These are phyloP conservation scores for Calvatia gigantea DNA, from an alignment of 768 basidiomycete species.

Conservation along the genomic window DNA sequence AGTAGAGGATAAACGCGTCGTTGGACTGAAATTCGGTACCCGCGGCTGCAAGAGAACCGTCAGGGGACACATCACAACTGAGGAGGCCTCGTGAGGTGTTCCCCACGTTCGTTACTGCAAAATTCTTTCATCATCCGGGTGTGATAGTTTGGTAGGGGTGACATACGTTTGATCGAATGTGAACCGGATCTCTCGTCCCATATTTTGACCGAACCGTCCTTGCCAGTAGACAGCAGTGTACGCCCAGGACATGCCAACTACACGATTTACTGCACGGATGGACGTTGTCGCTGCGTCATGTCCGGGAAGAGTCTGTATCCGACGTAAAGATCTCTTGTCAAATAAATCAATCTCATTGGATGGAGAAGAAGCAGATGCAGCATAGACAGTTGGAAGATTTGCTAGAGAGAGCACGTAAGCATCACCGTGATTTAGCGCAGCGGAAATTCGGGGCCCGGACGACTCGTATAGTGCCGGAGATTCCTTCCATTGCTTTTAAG, in stretches of 20 bases:
- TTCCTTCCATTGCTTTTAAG: conserved; percentile 1
- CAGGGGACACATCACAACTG: conserved; percentile 65
- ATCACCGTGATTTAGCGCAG: conserved; percentile 8
- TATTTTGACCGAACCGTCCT: conserved; percentile 65
- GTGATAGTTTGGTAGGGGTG: conserved; percentile 8
- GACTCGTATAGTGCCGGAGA: conserved; percentile 6
- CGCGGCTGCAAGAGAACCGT: conserved; percentile 73
- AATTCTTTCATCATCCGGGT: conserved; percentile 38
- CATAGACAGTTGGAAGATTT: conserved; percentile 38
- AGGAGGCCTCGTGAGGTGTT: conserved; percentile 38
- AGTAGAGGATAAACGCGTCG: conserved; percentile 82
- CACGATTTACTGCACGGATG: conserved; percentile 39
- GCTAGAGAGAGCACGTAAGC: conserved; percentile 64
- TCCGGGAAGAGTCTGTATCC: conserved; percentile 45
- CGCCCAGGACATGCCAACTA: conserved; percentile 39
- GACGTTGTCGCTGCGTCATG: conserved; percentile 58
- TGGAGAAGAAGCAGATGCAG: conserved; percentile 59
- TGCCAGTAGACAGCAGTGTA: conserved; percentile 61
- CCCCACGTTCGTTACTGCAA: conserved; percentile 47
- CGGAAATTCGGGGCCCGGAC: background rate
- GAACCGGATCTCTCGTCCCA: conserved; percentile 70
- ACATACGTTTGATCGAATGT: conserved; percentile 59
- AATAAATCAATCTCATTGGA: conserved; percentile 67
- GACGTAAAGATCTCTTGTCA: conserved; percentile 53
- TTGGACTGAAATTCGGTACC: conserved; percentile 81